phyloP scores from a whole-genome alignment of 768 basidiomycete genomes.

The Russula sp. region DNA sequence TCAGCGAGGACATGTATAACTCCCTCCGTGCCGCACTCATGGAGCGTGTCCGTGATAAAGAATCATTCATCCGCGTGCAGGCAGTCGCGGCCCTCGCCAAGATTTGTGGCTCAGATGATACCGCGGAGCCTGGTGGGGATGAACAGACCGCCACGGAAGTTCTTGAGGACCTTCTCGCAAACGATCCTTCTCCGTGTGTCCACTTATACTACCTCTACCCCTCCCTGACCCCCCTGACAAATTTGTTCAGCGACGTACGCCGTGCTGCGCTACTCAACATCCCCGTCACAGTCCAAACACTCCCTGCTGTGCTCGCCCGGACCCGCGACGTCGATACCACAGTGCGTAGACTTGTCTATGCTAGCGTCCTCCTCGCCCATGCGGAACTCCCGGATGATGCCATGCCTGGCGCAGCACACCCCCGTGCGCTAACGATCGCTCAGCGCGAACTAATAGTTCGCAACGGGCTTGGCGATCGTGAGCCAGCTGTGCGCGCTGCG shows the following conservation, averaged over 20 bases:
- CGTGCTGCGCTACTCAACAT: slow-evolving; percentile 70
- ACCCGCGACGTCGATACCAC: slow-evolving; percentile 73
- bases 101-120: slow-evolving; percentile 65
- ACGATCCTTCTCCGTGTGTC: slow-evolving; percentile 74
- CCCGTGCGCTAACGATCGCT: slow-evolving; percentile 54
- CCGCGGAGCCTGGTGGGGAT: slow-evolving; percentile 44
- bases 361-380: slow-evolving; percentile 45
- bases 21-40: slow-evolving; percentile 57
- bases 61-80: slow-evolving; percentile 67
- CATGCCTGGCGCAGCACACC: slow-evolving; percentile 48
- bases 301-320: slow-evolving; percentile 65
- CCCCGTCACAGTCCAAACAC: slow-evolving; percentile 46
- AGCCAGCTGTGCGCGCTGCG: slow-evolving; percentile 62
- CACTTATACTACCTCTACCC: neutral
- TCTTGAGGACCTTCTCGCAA: slow-evolving; percentile 59
- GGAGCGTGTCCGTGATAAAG: slow-evolving; percentile 75
- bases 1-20: slow-evolving; percentile 71
- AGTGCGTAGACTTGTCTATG: slow-evolving; percentile 71
- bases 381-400: slow-evolving; percentile 26
- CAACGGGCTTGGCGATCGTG: slow-evolving; percentile 84
- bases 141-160: slow-evolving; percentile 51
- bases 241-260: slow-evolving; percentile 69
- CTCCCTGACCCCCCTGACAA: neutral
- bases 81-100: slow-evolving; percentile 76
- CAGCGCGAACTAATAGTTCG: slow-evolving; percentile 75